Evolutionary conservation across 495 filamentous ascomycete species (phyloP).

Genomic region (Haplographium delicatum): DNA sequence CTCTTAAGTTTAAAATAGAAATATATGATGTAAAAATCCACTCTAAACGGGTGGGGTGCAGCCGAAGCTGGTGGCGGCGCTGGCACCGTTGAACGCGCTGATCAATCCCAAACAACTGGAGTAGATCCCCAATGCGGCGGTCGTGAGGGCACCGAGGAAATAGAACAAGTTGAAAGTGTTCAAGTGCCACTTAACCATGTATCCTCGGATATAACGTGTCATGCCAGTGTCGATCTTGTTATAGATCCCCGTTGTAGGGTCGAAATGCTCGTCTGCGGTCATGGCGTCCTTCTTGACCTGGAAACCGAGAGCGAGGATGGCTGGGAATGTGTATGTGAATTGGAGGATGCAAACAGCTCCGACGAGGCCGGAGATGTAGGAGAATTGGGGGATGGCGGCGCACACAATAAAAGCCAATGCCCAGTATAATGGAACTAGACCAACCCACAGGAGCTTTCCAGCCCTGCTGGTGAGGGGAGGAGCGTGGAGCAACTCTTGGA

Average conservation of each 20-base stretch:
- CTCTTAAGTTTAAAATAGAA: too few relatives aligned
- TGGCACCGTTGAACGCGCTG: slow-evolving; percentile 12
- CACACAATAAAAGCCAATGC: slow-evolving; percentile 47
- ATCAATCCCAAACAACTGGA: slow-evolving; percentile 15
- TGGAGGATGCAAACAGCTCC: slow-evolving; percentile 44
- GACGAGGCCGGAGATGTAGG: slow-evolving; percentile 40
- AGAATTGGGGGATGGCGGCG: slow-evolving; percentile 47
- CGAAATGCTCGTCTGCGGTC: slow-evolving; percentile 37
- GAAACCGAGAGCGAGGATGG: slow-evolving; percentile 34
- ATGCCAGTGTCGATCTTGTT: slow-evolving; percentile 28
- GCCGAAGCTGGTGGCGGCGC: slow-evolving; percentile 21
- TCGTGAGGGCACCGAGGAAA: slow-evolving; percentile 18
- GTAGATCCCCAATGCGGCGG: slow-evolving; percentile 24
- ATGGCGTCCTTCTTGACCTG: slow-evolving; percentile 42
- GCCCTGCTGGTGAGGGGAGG: slow-evolving; percentile 41
- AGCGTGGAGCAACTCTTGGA: slow-evolving; percentile 48
- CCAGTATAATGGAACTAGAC: slow-evolving; percentile 54
- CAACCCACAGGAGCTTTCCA: slow-evolving; percentile 51
- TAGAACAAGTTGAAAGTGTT: slow-evolving; percentile 25
- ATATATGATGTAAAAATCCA: neutral
- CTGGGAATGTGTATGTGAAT: slow-evolving; percentile 26
- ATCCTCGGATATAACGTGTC: slow-evolving; percentile 39
- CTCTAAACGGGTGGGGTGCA: slow-evolving; percentile 17
- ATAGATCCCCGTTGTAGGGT: slow-evolving; percentile 37
- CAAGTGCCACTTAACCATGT: slow-evolving; percentile 23